These are phyloP conservation scores for Hygrophorus pudorinus DNA, from an alignment of 768 basidiomycete species.

Conservation along the genomic window DNA sequence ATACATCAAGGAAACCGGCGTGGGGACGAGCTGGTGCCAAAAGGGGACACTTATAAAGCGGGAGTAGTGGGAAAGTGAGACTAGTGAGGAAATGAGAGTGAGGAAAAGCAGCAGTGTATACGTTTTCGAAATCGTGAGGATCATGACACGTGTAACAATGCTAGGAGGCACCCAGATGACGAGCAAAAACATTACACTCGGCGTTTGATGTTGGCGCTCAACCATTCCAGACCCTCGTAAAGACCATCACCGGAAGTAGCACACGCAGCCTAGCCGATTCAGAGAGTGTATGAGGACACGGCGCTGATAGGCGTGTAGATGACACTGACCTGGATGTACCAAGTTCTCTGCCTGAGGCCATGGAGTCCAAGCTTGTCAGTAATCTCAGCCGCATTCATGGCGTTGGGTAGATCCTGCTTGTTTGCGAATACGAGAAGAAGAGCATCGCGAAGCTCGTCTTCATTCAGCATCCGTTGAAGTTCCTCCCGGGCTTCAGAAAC, in stretches of 20 bases:
- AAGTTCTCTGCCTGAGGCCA: slow-evolving; percentile 91
- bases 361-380: slow-evolving; percentile 99
- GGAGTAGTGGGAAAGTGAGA: slow-evolving; percentile 17
- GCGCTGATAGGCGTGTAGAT: slow-evolving; percentile 1
- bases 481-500: slow-evolving; percentile 98
- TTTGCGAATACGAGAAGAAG: slow-evolving; percentile 99
- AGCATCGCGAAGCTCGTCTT: slow-evolving; percentile 97
- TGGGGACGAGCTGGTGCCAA: slow-evolving; percentile 4
- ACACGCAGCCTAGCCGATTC: slow-evolving; percentile 70
- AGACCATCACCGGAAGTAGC: slow-evolving; percentile 98
- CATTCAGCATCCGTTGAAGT: slow-evolving; percentile 98
- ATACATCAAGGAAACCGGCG: slow-evolving; percentile 19
- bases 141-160: slow-evolving; percentile 46
- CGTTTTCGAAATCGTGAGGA: slow-evolving; percentile 50
- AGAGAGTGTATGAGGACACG: neutral
- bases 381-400: slow-evolving; percentile 99
- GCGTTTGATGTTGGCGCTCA: slow-evolving; percentile 85
- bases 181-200: slow-evolving; percentile 46
- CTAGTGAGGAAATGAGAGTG: slow-evolving; percentile 28
- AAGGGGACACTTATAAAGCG: slow-evolving; percentile 16
- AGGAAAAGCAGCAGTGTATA: slow-evolving; percentile 32
- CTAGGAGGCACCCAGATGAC: slow-evolving; percentile 38
- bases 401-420: slow-evolving; percentile 99
- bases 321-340: slow-evolving; percentile 85
- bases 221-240: slow-evolving; percentile 97